These are phyloP conservation scores for Maudiozyma serrabonitensis DNA, from an alignment of 805 yeast genomes.

Conservation along the genomic window DNA sequence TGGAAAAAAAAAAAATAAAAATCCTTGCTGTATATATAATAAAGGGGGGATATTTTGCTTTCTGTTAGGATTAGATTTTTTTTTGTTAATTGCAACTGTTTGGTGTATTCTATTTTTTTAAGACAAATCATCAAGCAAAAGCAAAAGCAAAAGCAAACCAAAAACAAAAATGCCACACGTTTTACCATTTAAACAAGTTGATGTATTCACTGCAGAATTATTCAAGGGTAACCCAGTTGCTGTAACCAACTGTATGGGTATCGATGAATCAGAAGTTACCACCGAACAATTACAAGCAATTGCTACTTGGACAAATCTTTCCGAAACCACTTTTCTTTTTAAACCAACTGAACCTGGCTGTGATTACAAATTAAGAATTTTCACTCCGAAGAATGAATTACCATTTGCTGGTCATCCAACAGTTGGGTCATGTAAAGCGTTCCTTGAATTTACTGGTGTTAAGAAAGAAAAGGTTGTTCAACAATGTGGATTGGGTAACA, in stretches of 20 bases:
- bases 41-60: too few relatives aligned
- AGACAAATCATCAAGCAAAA: too few relatives aligned
- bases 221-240: constrained; percentile 50
- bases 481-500: constrained; percentile 39
- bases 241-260: constrained; percentile 26
- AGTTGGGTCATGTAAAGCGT: constrained; percentile 41
- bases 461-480: constrained; percentile 28
- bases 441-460: constrained; percentile 31
- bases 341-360: constrained; percentile 33
- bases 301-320: constrained; percentile 52
- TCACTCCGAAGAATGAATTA: constrained; percentile 37
- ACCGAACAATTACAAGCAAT: constrained; percentile 36
- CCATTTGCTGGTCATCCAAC: constrained; percentile 64
- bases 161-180: constrained; percentile 7
- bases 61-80: too few relatives aligned
- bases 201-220: constrained; percentile 28
- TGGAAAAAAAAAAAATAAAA: too few relatives aligned
- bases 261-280: constrained; percentile 21
- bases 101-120: too few relatives aligned
- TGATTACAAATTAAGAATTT: constrained; percentile 43
- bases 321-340: constrained; percentile 47
- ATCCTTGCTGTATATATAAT: too few relatives aligned
- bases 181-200: constrained; percentile 29
- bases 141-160: neutral
- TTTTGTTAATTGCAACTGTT: too few relatives aligned